phyloP scores from a whole-genome alignment of 257 asterid species.

The Paulownia fortunei region DNA sequence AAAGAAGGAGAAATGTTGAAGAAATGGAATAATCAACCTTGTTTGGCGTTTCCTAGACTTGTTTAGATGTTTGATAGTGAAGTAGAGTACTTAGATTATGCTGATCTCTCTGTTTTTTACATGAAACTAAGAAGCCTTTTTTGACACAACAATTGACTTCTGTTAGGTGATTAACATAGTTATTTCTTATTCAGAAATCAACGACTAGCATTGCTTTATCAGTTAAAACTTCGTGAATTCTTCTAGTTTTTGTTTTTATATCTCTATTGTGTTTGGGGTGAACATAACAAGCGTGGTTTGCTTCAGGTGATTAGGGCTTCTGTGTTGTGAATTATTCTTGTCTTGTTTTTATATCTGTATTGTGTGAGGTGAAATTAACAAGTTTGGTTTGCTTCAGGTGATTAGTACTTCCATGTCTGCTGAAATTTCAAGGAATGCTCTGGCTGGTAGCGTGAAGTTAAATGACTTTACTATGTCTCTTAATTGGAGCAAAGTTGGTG shows the following conservation, averaged over 20 bases:
- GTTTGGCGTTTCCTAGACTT: background rate
- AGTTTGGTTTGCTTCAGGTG: conserved; percentile 59
- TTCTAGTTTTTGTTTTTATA: background rate
- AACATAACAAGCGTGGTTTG: background rate
- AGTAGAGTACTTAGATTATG: conserved; percentile 1
- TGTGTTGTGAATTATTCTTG: background rate
- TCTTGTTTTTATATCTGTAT: background rate
- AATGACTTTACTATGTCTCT: conserved; percentile 68
- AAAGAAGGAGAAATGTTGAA: background rate
- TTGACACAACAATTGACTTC: background rate
- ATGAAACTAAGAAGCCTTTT: background rate
- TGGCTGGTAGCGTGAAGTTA: conserved; percentile 64
- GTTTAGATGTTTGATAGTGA: background rate
- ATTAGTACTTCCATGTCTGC: conserved; percentile 65
- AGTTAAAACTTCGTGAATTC: background rate
- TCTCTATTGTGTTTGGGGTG: background rate
- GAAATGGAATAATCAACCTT: background rate
- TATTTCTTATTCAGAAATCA: background rate
- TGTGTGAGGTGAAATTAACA: background rate
- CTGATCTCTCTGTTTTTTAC: background rate
- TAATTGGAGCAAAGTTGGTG: conserved; percentile 87
- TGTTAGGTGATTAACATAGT: background rate
- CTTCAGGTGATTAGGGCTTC: conserved; percentile 49
- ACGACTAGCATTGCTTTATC: conserved; percentile 4
- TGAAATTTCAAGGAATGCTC: conserved; percentile 56